phyloP scores from a whole-genome alignment of 768 basidiomycete genomes.

The Leucocoprinus sp. region DNA sequence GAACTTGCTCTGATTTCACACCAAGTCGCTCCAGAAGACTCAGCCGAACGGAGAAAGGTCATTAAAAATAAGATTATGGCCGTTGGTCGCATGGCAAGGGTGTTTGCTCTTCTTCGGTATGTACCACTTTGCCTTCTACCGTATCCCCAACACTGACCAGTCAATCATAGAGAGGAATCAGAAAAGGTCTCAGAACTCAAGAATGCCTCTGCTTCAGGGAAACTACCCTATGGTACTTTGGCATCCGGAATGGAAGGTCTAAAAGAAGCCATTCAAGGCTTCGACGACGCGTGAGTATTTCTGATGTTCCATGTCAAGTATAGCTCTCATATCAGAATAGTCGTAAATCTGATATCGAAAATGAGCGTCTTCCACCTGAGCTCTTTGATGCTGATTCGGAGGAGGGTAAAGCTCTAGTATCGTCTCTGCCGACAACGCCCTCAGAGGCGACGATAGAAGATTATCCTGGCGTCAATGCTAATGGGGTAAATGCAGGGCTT shows the following conservation, averaged over 20 bases:
- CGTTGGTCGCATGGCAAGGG: slow-evolving; percentile 91
- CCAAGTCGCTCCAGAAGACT: slow-evolving; percentile 36
- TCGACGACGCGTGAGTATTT: slow-evolving; percentile 85
- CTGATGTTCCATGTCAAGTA: background rate
- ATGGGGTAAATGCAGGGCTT: slow-evolving; percentile 37
- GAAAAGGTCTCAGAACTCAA: slow-evolving; percentile 97
- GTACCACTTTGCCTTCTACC: slow-evolving; percentile 18
- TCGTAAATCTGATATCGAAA: slow-evolving; percentile 97
- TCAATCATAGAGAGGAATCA: slow-evolving; percentile 75
- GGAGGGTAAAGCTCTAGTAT: slow-evolving; percentile 59
- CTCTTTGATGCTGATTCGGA: slow-evolving; percentile 75
- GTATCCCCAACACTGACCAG: slow-evolving; percentile 1
- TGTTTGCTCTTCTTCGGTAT: slow-evolving; percentile 91
- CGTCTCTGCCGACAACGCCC: slow-evolving; percentile 46
- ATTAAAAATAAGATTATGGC: slow-evolving; percentile 99
- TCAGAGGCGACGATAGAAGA: slow-evolving; percentile 31
- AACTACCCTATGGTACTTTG: slow-evolving; percentile 75
- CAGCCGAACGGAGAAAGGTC: slow-evolving; percentile 70
- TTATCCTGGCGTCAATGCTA: slow-evolving; percentile 36
- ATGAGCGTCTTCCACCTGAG: slow-evolving; percentile 96
- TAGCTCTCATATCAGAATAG: slow-evolving; percentile 29
- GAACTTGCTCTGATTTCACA: slow-evolving; percentile 34
- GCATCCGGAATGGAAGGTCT: slow-evolving; percentile 90
- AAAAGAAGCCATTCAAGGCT: slow-evolving; percentile 87
- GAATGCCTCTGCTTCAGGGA: slow-evolving; percentile 70